Conservation (phyloP, 2,329 filamentous ascomycete genomes). For the Botrytis deweyae region DNA sequence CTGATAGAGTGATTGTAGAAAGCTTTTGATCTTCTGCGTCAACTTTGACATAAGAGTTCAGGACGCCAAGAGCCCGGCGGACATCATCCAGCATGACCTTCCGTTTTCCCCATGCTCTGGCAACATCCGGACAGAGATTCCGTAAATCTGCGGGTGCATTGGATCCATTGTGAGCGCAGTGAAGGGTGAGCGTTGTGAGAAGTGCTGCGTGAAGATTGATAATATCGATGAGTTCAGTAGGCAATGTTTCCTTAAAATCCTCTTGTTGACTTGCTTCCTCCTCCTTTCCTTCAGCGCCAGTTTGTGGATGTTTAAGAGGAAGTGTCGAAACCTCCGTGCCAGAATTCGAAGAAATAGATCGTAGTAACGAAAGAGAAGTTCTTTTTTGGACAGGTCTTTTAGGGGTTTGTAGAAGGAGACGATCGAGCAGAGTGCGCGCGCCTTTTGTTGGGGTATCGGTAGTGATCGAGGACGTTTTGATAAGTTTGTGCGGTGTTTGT, state of each 20-base stretch:
- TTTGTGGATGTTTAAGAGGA: constrained; percentile 21
- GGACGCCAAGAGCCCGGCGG: constrained; percentile 64
- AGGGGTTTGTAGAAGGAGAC: constrained; percentile 31
- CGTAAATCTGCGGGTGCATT: constrained; percentile 63
- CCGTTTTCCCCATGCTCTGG: constrained; percentile 71
- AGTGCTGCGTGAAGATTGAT: constrained; percentile 65
- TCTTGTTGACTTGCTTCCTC: constrained; percentile 3
- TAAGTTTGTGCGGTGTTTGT: constrained; percentile 34
- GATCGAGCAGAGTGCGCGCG: constrained; percentile 35
- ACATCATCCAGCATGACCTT: constrained; percentile 65
- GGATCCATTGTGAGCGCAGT: constrained; percentile 67
- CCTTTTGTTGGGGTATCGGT: constrained; percentile 39
- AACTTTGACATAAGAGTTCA: constrained; percentile 39
- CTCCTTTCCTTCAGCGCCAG: not conserved
- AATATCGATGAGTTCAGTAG: constrained; percentile 56
- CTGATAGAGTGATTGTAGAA: constrained; percentile 44
- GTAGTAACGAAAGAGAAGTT: constrained; percentile 29
- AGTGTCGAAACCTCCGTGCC: constrained; percentile 17
- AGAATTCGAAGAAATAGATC: constrained; percentile 26
- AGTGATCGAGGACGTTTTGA: constrained; percentile 24
- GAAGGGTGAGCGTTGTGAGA: constrained; percentile 65
- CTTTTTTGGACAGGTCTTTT: constrained; percentile 27
- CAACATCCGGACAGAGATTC: constrained; percentile 59
- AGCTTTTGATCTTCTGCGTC: constrained; percentile 43
- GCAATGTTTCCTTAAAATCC: constrained; percentile 40